phyloP scores from a whole-genome alignment of 306 rosid species.

The Castanea sativa region DNA sequence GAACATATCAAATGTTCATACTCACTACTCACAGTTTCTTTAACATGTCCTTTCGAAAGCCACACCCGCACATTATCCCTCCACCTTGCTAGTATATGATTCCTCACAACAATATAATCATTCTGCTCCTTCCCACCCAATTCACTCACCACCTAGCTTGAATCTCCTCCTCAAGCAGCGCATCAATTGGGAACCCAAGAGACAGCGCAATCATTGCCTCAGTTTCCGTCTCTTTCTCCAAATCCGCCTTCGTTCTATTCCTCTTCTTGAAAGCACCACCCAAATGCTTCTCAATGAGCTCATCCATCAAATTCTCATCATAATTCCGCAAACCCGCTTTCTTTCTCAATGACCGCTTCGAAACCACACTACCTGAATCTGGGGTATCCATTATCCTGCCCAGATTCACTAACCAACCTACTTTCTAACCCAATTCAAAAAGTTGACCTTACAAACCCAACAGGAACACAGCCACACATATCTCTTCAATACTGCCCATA shows the following conservation, averaged over 20 bases:
- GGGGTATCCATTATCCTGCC: constrained; percentile 52
- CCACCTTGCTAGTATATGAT: constrained; percentile 89
- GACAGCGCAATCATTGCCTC: constrained; percentile 95
- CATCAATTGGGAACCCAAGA: constrained; percentile 84
- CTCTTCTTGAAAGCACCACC: constrained; percentile 63
- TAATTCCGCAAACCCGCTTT: constrained; percentile 54
- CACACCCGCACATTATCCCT: constrained; percentile 73
- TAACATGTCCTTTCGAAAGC: constrained; percentile 69
- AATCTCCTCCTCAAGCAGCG: constrained; percentile 73
- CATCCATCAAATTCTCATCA: constrained; percentile 81
- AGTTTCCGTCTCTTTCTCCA: constrained; percentile 84
- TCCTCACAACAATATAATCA: constrained; percentile 86
- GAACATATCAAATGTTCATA: constrained; percentile 72
- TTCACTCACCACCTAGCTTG: constrained; percentile 63
- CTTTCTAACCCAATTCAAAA: constrained; percentile 9
- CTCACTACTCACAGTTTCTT: constrained; percentile 75
- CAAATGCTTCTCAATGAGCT: constrained; percentile 62
- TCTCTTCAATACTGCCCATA: neutral
- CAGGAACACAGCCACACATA: constrained; percentile 6
- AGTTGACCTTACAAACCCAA: constrained; percentile 7
- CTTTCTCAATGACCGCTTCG: constrained; percentile 66
- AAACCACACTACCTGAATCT: constrained; percentile 41
- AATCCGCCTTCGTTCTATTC: constrained; percentile 49
- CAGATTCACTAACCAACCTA: neutral
- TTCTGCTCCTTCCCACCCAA: constrained; percentile 94